Percentiles rank a stretch among this genome's conserved stretches.
Evolutionary conservation across 106 monocot genomes (phyloP).

Genomic region (Dactylorhiza incarnata): DNA sequence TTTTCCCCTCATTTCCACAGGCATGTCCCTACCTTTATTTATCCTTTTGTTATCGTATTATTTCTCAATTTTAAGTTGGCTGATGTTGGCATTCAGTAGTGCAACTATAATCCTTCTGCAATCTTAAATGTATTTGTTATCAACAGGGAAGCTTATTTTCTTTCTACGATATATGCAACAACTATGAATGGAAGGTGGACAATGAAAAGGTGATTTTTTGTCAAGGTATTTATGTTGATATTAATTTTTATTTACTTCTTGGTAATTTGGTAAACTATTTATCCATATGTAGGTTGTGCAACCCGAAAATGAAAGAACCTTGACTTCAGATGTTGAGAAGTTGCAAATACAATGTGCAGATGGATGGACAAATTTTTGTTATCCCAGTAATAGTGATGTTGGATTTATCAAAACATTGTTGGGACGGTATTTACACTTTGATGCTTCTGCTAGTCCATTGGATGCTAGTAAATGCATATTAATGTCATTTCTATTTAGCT

Average conservation of each 20-base stretch:
- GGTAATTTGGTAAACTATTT: not conserved
- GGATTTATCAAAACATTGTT: conserved; percentile 47
- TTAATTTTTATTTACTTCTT: conserved; percentile 1
- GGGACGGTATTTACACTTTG: conserved; percentile 53
- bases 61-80: not conserved
- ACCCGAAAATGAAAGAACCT: conserved; percentile 12
- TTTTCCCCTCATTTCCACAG: conserved; percentile 70
- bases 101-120: not conserved
- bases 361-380: conserved; percentile 15
- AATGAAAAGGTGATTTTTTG: conserved; percentile 55
- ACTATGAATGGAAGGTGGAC: conserved; percentile 65
- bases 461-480: not conserved
- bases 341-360: conserved; percentile 3
- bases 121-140: not conserved
- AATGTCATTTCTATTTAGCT: not conserved
- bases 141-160: conserved; percentile 85
- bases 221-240: not conserved
- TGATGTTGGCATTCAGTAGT: not conserved
- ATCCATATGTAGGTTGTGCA: not conserved
- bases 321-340: conserved; percentile 13
- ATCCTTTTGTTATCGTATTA: not conserved
- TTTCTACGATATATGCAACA: conserved; percentile 77
- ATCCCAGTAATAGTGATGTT: conserved; percentile 22
- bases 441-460: not conserved
- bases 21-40: conserved; percentile 14